Evolutionary conservation across 176 grass and related monocot genomes (phyloP), one percentile per base, ranked within the genome.

Genomic region (Alloteropsis semialata): DNA sequence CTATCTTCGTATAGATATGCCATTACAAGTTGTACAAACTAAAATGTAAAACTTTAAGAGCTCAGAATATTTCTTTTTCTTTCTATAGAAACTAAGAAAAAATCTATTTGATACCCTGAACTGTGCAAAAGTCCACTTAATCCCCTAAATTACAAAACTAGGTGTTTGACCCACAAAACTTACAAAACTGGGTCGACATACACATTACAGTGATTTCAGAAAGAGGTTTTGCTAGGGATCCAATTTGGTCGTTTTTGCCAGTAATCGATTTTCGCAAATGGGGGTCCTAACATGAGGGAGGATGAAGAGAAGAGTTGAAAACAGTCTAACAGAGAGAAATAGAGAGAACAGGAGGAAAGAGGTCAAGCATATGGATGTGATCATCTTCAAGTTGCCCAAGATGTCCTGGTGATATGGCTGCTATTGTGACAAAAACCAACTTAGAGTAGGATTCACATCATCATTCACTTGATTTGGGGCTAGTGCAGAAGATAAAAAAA

Each of bases 1-100:
- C 19, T 65, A 21, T 49, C 22, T 30, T 56, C 39, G 22, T 81
- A 83, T 89, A 83, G 77, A 87, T 68, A 85, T 88, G 84, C 56
- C 24, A 24, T 60, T 72, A 59, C 18, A 72, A 10, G 19, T 29
- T 25, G 44, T 72, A 72, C 58, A 15, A 46, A 16, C 38, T 72
- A 33, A 46, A 70, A 15, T 61, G 25, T 30, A 29, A 30, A 59
- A 22, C 25, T 22, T 55, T 19, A 55, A 70, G 37, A 69, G 25
- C 24, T 43, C 46, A 80, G 58, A 15, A 6, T 36, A 74, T 73
- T 60, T 61, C n/a, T 15, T 1, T 62, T 73, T 72, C 17, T 30
- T 81, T 43, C 28, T 78, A 16, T 61, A 48, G 54, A 58, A 58
- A 58, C 21, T 27, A 24, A 3, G 2, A 6, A 25, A 25, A 27